Percentiles rank a stretch among this genome's conserved stretches.
These are phyloP conservation scores for Jacaranda copaia DNA, from an alignment of 257 asterid species.

Conservation along the genomic window DNA sequence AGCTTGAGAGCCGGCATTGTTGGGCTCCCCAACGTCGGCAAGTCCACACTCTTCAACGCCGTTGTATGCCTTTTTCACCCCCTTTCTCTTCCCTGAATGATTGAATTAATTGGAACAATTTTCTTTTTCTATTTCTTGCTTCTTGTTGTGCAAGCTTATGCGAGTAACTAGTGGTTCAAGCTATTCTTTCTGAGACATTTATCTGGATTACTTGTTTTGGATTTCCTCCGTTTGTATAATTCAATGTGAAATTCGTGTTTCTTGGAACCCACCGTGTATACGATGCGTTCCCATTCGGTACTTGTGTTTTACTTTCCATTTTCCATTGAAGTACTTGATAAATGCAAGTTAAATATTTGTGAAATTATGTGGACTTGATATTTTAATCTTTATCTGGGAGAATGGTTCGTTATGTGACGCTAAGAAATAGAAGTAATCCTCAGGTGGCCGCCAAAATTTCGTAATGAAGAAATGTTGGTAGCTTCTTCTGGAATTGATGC, in stretches of 20 bases:
- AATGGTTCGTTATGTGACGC: not conserved
- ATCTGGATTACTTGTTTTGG: not conserved
- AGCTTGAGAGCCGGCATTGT: constrained; percentile 95
- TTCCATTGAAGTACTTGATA: not conserved
- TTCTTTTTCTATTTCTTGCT: not conserved
- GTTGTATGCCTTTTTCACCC: constrained; percentile 60
- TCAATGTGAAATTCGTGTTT: not conserved
- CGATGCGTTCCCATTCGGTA: not conserved
- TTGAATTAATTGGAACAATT: constrained; percentile 13
- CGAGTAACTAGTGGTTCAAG: not conserved
- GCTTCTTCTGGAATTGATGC: constrained; percentile 25
- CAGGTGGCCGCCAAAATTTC: not conserved
- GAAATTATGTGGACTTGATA: not conserved
- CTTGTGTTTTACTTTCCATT: constrained; percentile 6
- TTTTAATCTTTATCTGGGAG: not conserved
- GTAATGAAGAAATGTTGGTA: constrained; percentile 6
- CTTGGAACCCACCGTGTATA: not conserved
- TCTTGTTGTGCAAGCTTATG: constrained; percentile 6
- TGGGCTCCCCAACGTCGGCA: constrained; percentile 98
- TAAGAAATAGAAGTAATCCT: constrained; percentile 6
- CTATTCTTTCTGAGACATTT: not conserved
- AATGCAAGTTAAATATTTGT: not conserved
- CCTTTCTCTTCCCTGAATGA: not conserved
- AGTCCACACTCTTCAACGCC: constrained; percentile 97
- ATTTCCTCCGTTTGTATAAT: not conserved